Evolutionary conservation across 768 basidiomycete genomes (phyloP).

Genomic region (Hydnum rufescens): DNA sequence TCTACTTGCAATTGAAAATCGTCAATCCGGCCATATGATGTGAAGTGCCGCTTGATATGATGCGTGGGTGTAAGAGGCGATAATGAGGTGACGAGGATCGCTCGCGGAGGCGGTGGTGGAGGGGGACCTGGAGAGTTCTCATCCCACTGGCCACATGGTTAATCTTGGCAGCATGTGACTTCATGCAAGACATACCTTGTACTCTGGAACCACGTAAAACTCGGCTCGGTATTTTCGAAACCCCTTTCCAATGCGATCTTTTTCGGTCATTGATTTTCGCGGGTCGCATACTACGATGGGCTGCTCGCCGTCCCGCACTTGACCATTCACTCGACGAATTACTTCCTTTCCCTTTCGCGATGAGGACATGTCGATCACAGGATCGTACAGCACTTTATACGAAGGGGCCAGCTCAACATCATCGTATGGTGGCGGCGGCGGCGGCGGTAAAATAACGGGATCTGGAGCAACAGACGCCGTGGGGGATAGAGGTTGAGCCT

Average conservation of each 20-base stretch:
- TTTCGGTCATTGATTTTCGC: conserved; percentile 1
- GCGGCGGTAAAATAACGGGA: conserved; percentile 17
- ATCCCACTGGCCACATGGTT: conserved; percentile 40
- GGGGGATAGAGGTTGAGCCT: too few species aligned
- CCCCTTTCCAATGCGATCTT: conserved; percentile 9
- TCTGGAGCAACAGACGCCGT: conserved; percentile 11
- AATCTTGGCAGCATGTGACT: neutral
- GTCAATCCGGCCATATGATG: conserved; percentile 36
- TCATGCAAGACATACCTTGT: neutral
- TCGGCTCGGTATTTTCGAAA: conserved; percentile 10
- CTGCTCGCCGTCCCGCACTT: neutral
- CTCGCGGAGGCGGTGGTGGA: conserved; percentile 54
- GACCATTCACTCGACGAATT: conserved; percentile 3
- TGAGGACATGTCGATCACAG: conserved; percentile 8
- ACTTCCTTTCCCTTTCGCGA: conserved; percentile 10
- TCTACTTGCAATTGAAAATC: conserved; percentile 66
- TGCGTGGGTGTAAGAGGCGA: conserved; percentile 49
- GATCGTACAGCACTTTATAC: conserved; percentile 12
- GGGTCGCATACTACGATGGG: conserved; percentile 10
- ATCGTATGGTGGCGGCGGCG: conserved; percentile 18
- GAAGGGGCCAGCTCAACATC: conserved; percentile 8
- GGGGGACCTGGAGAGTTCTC: conserved; percentile 46
- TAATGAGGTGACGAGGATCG: conserved; percentile 52
- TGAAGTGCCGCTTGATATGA: conserved; percentile 46
- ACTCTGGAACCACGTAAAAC: conserved; percentile 9